Evolutionary conservation across 129 eudicot species (phyloP).

Genomic region (Pseudognaphalium luteoalbum): DNA sequence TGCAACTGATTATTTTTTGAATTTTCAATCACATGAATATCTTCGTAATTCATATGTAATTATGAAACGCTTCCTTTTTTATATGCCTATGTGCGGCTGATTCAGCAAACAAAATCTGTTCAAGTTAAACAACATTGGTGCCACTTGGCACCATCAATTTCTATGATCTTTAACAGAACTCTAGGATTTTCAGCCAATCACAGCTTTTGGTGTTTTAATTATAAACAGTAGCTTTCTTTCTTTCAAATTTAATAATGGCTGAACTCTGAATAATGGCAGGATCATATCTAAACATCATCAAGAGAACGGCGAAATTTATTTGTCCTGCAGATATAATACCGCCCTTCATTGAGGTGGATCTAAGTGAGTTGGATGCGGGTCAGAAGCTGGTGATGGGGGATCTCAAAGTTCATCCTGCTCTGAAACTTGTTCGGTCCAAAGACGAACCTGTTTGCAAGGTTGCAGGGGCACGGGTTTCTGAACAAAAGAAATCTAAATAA

Average conservation of each 20-base stretch:
- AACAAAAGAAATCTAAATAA: conserved; percentile 66
- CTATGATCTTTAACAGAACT: too few species aligned
- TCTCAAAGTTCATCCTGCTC: conserved; percentile 90
- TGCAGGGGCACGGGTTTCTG: conserved; percentile 75
- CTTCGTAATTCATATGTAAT: too few species aligned
- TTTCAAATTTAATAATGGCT: not conserved
- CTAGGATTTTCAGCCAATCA: too few species aligned
- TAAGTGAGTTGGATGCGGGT: conserved; percentile 82
- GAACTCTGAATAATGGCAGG: conserved; percentile 44
- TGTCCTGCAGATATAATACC: conserved; percentile 93
- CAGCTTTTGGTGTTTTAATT: too few species aligned
- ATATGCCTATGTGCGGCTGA: too few species aligned
- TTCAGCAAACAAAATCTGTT: too few species aligned
- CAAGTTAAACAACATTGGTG: too few species aligned
- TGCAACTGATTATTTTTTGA: too few species aligned
- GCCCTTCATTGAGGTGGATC: conserved; percentile 86
- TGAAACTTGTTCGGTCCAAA: conserved; percentile 52
- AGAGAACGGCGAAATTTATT: conserved; percentile 71
- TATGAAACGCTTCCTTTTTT: not conserved
- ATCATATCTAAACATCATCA: conserved; percentile 70
- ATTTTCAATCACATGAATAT: too few species aligned
- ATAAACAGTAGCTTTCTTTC: too few species aligned
- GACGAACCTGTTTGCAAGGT: conserved; percentile 75
- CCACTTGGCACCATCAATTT: too few species aligned
- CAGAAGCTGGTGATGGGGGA: conserved; percentile 79